Evolutionary conservation across 179 eudicot genomes (phyloP), one percentile per base, ranked within the genome.

Genomic region (Silene coronaria): DNA sequence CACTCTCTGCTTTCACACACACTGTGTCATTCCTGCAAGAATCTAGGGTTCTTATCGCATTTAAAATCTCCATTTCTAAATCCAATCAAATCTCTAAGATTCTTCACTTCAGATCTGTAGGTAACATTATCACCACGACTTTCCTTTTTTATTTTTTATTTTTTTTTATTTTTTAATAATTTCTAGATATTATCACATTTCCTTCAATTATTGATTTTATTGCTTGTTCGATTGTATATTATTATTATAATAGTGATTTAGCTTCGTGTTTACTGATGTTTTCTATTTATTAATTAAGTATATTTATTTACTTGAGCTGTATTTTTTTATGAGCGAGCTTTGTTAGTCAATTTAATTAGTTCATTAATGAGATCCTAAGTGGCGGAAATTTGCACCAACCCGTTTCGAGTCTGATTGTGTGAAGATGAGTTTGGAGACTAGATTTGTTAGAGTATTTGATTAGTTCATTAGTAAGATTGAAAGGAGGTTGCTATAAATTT

Each of bases 311-410:
- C 27, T 21, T 24, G 30, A 6, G 17, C 9, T 12, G 30, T 42
- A 26, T 14, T 70, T 21, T 0, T 24, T 46, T 27, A 21, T 46
- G 65, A 6, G 73, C 34, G 80, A 77, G 73, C 80, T 73, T 42
- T 42, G 13, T 42, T 42, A 42, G 70, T 5, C 14, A 11, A 65
- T 17, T 17, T 19, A 24, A 23, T n/a, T 58, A 13, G 53, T 55
- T 75, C 7, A 5, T 65, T 72, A 48, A 38, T 48, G 14, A 51
- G 73, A 24, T 26, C 9, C 9, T 22, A 17, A 22, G 28, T 66
- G 65, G 48, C 22, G 45, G 2, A n/a, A 8, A 66, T n/a, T 28
- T 78, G 62, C 27, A 3, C 45, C 45, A 34, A 34, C 38, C 38
- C 38, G 51, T 3, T 46, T 69, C 0, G n/a, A 11, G 61, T 11